A percentile compares a stretch with the other conserved stretches of the same genome.
These are phyloP conservation scores for Odonthalia washingtoniensis DNA, from an alignment of 31 red algal species.

Conservation along the genomic window DNA sequence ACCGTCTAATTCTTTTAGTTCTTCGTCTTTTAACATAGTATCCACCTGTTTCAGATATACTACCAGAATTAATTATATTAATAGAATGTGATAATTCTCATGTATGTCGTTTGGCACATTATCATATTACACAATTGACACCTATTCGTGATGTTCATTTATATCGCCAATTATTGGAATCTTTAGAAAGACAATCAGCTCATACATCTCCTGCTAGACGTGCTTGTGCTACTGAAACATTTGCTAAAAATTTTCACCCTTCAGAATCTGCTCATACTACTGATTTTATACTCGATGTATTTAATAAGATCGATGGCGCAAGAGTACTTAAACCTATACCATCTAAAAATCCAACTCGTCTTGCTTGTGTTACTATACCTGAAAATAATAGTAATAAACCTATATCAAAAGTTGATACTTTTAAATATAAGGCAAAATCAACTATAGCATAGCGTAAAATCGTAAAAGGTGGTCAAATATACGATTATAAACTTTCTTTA, in stretches of 20 bases:
- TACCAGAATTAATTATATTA: slow-evolving; percentile 66
- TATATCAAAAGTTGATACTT: too few relatives aligned
- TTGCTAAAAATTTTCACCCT: slow-evolving; percentile 55
- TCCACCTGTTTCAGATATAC: slow-evolving; percentile 48
- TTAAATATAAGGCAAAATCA: too few relatives aligned
- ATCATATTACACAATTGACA: slow-evolving; percentile 56
- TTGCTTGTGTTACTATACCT: slow-evolving; percentile 49
- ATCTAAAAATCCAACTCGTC: slow-evolving; percentile 28
- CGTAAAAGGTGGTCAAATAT: too few relatives aligned
- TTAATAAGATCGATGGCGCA: too few relatives aligned
- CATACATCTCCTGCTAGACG: slow-evolving; percentile 63
- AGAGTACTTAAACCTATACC: slow-evolving; percentile 40
- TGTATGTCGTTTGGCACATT: slow-evolving; percentile 77
- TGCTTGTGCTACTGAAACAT: slow-evolving; percentile 68
- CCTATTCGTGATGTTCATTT: slow-evolving; percentile 59
- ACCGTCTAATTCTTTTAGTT: slow-evolving; percentile 62
- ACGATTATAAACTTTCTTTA: too few relatives aligned
- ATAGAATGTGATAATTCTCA: slow-evolving; percentile 58
- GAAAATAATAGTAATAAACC: slow-evolving; percentile 52
- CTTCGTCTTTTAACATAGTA: slow-evolving; percentile 74
- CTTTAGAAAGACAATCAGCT: slow-evolving; percentile 60
- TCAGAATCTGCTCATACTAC: slow-evolving; percentile 53
- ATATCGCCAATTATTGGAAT: slow-evolving; percentile 67
- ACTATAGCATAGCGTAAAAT: too few relatives aligned
- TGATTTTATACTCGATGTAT: slow-evolving; percentile 65